Conservation (phyloP, 2,329 filamentous ascomycete genomes). For the Meredithiella fracta region DNA sequence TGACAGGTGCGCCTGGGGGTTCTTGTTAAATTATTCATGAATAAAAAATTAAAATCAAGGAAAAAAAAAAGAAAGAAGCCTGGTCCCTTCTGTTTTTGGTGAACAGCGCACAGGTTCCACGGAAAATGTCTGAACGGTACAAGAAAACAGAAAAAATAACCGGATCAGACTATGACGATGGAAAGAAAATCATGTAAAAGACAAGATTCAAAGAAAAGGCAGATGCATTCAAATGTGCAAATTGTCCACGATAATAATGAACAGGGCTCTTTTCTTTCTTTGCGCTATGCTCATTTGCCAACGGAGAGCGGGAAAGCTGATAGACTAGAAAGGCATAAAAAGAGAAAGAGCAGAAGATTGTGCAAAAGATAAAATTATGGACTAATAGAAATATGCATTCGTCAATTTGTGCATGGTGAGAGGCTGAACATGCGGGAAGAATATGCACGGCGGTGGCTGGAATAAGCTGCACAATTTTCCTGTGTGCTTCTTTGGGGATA, state of each 20-base stretch:
- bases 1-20: background rate
- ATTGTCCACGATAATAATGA: too few relatives aligned
- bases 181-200: too few relatives aligned
- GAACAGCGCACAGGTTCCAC: background rate
- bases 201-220: background rate
- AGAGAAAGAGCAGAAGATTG: conserved; percentile 1
- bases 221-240: too few relatives aligned
- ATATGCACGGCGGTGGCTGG: conserved; percentile 13
- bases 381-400: background rate
- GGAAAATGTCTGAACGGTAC: background rate
- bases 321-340: conserved; percentile 1
- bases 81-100: background rate
- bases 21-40: background rate
- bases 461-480: conserved; percentile 5
- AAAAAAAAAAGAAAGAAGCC: background rate
- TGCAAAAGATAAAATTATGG: background rate
- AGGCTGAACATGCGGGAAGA: background rate
- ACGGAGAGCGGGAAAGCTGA: conserved; percentile 5
- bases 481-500: background rate
- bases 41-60: too few relatives aligned
- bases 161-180: too few relatives aligned
- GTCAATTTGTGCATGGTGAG: background rate
- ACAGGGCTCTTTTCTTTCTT: background rate
- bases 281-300: background rate
- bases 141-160: too few relatives aligned